Evolutionary conservation across 163 green algal species (phyloP).

Genomic region (Scenedesmus sp.): DNA sequence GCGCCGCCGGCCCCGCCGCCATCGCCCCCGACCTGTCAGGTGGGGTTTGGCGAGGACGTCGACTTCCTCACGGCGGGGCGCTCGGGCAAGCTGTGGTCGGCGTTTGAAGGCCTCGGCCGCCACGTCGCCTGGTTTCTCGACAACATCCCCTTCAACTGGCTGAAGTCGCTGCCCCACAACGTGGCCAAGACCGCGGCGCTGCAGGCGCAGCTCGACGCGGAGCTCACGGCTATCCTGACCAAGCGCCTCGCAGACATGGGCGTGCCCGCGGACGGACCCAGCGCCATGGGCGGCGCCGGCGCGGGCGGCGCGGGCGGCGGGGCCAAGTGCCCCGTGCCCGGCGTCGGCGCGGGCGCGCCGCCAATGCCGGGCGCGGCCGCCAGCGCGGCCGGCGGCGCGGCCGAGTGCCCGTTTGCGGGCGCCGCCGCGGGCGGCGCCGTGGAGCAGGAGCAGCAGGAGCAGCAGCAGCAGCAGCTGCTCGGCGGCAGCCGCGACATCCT

Average conservation of each 20-base stretch:
- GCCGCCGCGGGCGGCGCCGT: not conserved
- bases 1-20: no score
- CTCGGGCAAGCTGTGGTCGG: not conserved
- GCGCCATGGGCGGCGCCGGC: constrained; percentile 2
- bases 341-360: not conserved
- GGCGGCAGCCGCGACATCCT: constrained; percentile 37
- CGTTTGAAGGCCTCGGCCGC: constrained; percentile 29
- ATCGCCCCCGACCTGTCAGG: no score
- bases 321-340: constrained; percentile 18
- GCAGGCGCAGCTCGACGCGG: constrained; percentile 15
- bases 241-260: constrained; percentile 31
- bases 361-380: not conserved
- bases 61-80: constrained; percentile 8
- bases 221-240: constrained; percentile 31
- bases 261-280: constrained; percentile 1
- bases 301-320: not conserved
- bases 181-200: constrained; percentile 10
- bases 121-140: constrained; percentile 42
- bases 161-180: constrained; percentile 36
- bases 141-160: constrained; percentile 26
- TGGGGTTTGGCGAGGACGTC: constrained; percentile 46
- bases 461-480: constrained; percentile 13
- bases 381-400: not conserved
- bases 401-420: no score
- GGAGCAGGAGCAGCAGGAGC: constrained; percentile 17